Evolutionary conservation across 768 basidiomycete genomes (phyloP).

Genomic region (Leccinum longicurvipes): DNA sequence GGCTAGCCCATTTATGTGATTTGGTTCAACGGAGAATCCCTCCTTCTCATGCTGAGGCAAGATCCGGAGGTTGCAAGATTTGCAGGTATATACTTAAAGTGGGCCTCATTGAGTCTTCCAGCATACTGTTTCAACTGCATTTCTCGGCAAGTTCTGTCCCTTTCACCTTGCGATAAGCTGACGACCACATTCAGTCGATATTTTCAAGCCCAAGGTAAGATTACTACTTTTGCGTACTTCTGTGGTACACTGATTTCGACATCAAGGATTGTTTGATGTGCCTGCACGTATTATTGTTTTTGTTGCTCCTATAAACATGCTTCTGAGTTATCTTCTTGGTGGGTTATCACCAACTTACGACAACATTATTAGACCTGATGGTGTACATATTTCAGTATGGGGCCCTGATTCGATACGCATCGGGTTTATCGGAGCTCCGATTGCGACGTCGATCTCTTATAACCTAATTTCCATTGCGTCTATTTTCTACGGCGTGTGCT

Average conservation of each 20-base stretch:
- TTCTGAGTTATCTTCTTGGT: constrained; percentile 85
- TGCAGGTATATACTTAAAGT: constrained; percentile 73
- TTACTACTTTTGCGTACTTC: constrained; percentile 23
- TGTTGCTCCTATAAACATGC: constrained; percentile 80
- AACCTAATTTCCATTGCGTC: constrained; percentile 70
- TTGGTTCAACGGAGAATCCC: constrained; percentile 80
- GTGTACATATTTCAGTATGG: constrained; percentile 67
- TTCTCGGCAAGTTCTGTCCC: constrained; percentile 34
- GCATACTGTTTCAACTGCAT: constrained; percentile 58
- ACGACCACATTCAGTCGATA: constrained; percentile 40
- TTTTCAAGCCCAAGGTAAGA: constrained; percentile 78
- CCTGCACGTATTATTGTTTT: constrained; percentile 81
- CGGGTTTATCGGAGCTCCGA: constrained; percentile 90
- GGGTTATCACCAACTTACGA: neutral
- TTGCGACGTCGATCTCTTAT: constrained; percentile 84
- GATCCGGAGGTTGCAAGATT: constrained; percentile 78
- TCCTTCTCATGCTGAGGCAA: constrained; percentile 71
- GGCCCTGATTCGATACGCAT: constrained; percentile 77
- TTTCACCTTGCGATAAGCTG: constrained; percentile 46
- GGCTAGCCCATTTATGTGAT: constrained; percentile 52
- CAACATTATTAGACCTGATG: constrained; percentile 37
- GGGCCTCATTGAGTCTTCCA: constrained; percentile 74
- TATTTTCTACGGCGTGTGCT: constrained; percentile 59
- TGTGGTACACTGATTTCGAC: neutral
- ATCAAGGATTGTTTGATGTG: constrained; percentile 70